Evolutionary conservation across 1,284 basidiomycete genomes (phyloP).

Genomic region (Papiliotrema terrestris): DNA sequence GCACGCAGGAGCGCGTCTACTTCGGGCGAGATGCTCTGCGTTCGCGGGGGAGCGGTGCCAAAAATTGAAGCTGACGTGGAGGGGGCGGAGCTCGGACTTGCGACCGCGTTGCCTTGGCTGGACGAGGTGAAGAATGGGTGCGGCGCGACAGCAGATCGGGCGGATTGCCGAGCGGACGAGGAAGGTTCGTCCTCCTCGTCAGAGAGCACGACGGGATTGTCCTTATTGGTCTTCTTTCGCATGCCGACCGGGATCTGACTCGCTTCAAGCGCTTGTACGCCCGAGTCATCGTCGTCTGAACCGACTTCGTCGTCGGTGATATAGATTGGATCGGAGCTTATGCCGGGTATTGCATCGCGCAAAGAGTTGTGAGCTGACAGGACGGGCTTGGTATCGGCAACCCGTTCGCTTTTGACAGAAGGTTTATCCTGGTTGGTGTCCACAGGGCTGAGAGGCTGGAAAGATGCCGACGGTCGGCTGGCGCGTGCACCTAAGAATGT

Average conservation of each 20-base stretch:
- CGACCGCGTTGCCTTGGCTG: too few relatives aligned
- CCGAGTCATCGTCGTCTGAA: conserved; percentile 12
- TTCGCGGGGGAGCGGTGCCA: too few relatives aligned
- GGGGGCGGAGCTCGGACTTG: too few relatives aligned
- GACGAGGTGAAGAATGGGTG: too few relatives aligned
- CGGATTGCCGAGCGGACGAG: neutral
- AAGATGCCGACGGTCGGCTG: too few relatives aligned
- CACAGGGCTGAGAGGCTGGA: too few relatives aligned
- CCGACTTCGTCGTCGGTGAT: conserved; percentile 6
- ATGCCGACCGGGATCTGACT: conserved; percentile 8
- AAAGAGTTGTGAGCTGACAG: neutral
- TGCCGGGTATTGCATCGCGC: neutral
- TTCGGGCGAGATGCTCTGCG: too few relatives aligned
- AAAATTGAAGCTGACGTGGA: too few relatives aligned
- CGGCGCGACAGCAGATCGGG: neutral
- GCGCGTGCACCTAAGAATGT: too few relatives aligned
- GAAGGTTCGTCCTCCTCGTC: conserved; percentile 7
- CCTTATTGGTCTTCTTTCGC: conserved; percentile 14
- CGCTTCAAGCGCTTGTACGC: conserved; percentile 2
- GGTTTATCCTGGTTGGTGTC: too few relatives aligned
- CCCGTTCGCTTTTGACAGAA: too few relatives aligned
- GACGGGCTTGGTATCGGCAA: neutral
- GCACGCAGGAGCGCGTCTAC: too few relatives aligned
- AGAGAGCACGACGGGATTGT: conserved; percentile 11
- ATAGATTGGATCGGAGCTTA: neutral